Evolutionary conservation across 1,139 yeast genomes (phyloP).

Genomic region (Pichia terricola): DNA sequence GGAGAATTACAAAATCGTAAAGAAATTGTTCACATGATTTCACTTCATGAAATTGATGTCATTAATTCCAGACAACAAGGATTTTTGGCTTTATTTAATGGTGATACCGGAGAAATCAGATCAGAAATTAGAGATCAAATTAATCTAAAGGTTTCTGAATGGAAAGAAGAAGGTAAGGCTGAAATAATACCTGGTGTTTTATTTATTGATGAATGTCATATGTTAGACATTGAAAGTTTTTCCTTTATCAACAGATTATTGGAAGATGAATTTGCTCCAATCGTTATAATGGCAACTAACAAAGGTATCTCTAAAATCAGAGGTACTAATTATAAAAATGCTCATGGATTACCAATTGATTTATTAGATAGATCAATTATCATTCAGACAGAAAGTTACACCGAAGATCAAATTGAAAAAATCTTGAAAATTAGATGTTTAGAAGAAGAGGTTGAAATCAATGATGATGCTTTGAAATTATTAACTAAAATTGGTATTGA

Average conservation of each 20-base stretch:
- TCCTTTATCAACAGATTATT: constrained; percentile 92
- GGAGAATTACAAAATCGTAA: constrained; percentile 95
- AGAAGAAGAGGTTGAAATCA: constrained; percentile 89
- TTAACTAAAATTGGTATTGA: constrained; percentile 90
- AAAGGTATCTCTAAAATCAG: constrained; percentile 88
- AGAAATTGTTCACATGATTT: constrained; percentile 92
- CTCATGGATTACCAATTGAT: constrained; percentile 95
- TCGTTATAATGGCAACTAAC: constrained; percentile 97
- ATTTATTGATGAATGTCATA: constrained; percentile 96
- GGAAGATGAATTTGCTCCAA: constrained; percentile 95
- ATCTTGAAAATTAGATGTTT: constrained; percentile 86
- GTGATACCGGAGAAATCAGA: constrained; percentile 96
- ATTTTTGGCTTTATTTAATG: constrained; percentile 87
- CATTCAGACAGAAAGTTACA: constrained; percentile 73
- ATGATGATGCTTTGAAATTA: constrained; percentile 76
- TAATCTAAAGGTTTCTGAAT: constrained; percentile 92
- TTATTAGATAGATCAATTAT: constrained; percentile 89
- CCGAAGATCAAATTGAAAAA: constrained; percentile 73
- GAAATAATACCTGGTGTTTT: constrained; percentile 97
- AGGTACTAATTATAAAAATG: constrained; percentile 89
- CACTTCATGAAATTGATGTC: constrained; percentile 95
- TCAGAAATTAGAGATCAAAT: constrained; percentile 96
- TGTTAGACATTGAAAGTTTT: constrained; percentile 96
- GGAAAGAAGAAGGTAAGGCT: constrained; percentile 99
- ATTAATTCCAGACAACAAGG: constrained; percentile 98